phyloP scores from a whole-genome alignment of 352 stramenopile species.

The Phytophthora boehmeriae region DNA sequence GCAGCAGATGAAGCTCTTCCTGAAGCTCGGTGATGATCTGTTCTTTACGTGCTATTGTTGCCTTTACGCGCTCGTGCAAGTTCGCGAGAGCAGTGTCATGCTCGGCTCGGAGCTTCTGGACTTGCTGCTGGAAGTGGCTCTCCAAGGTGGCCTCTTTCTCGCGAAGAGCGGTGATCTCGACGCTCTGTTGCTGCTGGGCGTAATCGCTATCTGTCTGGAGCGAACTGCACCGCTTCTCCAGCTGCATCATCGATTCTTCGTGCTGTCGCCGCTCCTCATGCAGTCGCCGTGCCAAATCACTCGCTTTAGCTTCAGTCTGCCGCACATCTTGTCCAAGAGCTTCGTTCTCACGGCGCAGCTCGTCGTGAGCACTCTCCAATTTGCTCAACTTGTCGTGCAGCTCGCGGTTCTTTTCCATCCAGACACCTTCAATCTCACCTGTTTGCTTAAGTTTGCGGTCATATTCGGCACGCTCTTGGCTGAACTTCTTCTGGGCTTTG shows the following conservation, averaged over 20 bases:
- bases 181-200: constrained; percentile 46
- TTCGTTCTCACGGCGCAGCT: constrained; percentile 55
- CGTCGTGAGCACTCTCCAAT: constrained; percentile 53
- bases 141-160: constrained; percentile 55
- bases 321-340: constrained; percentile 47
- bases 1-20: constrained; percentile 70
- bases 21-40: constrained; percentile 65
- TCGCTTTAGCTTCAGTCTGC: constrained; percentile 50
- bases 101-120: constrained; percentile 48
- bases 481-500: constrained; percentile 52
- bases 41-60: constrained; percentile 74
- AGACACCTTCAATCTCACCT: constrained; percentile 79
- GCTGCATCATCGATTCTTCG: constrained; percentile 40
- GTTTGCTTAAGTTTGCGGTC: constrained; percentile 80
- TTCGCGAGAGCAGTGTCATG: constrained; percentile 65
- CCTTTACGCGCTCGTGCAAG: constrained; percentile 73
- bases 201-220: constrained; percentile 50
- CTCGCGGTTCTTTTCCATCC: constrained; percentile 87
- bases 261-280: constrained; percentile 67
- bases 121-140: constrained; percentile 43
- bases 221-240: constrained; percentile 51
- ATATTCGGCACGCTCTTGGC: constrained; percentile 66
- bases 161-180: constrained; percentile 46
- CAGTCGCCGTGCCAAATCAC: constrained; percentile 57
- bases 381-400: constrained; percentile 70